Conservation (phyloP, 2,329 filamentous ascomycete genomes). For the Fusarium heterosporum region DNA sequence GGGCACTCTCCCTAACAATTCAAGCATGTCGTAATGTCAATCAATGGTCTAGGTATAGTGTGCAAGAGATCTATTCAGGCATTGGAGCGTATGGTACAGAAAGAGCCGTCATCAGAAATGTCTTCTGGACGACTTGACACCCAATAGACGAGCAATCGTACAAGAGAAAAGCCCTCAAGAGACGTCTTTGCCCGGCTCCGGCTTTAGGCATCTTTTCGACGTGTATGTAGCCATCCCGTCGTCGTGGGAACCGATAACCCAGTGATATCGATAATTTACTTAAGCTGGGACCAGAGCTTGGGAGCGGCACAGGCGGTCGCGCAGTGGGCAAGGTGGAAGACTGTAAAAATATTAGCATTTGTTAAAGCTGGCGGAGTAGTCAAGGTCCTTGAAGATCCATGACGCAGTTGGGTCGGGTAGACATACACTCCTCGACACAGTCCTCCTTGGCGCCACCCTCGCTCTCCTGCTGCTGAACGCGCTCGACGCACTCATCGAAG, state of each 20-base stretch:
- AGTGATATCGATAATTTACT: constrained; percentile 68
- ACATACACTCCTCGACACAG: constrained; percentile 97
- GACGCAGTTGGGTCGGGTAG: constrained; percentile 15
- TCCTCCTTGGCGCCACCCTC: constrained; percentile 85
- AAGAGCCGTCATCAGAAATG: constrained; percentile 39
- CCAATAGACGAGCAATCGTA: constrained; percentile 45
- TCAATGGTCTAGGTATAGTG: constrained; percentile 18
- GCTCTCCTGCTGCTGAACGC: constrained; percentile 75
- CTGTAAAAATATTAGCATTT: constrained; percentile 59
- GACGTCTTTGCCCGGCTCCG: constrained; percentile 40
- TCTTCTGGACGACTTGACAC: constrained; percentile 35
- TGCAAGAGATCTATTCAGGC: constrained; percentile 50
- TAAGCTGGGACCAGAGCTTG: constrained; percentile 93
- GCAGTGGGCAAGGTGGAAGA: constrained; percentile 99
- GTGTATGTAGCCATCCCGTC: constrained; percentile 42
- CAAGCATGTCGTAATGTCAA: constrained; percentile 7
- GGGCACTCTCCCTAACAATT: background rate
- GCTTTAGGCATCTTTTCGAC: constrained; percentile 44
- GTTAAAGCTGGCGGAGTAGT: background rate
- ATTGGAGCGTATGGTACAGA: constrained; percentile 50
- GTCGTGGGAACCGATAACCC: constrained; percentile 34
- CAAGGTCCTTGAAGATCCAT: constrained; percentile 12
- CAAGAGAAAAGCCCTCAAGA: constrained; percentile 31
- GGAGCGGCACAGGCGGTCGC: constrained; percentile 92
- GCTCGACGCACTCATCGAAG: constrained; percentile 97